Percentiles rank a stretch among this genome's conserved stretches.
Conservation (phyloP, 176 grass and related monocot species). For the Hordeum vulgare region DNA sequence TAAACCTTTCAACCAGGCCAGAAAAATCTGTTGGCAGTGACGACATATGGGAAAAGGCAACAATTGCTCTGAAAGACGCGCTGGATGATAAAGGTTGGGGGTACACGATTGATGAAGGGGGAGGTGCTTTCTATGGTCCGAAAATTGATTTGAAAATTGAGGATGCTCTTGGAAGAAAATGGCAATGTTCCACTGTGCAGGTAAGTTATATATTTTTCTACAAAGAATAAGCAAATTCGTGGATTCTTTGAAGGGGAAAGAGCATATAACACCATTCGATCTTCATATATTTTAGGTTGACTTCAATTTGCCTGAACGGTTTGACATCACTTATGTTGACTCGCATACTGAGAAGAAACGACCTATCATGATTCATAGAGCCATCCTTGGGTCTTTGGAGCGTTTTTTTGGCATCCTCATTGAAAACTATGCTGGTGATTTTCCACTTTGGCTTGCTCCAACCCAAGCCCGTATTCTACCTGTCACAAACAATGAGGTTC, state of each 20-base stretch:
- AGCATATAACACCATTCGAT: background rate
- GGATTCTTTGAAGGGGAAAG: background rate
- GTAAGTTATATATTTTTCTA: slow-evolving; percentile 31
- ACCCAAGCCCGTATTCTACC: slow-evolving; percentile 83
- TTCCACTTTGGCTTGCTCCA: slow-evolving; percentile 95
- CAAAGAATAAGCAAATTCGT: background rate
- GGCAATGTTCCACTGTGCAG: slow-evolving; percentile 96
- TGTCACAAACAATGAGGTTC: slow-evolving; percentile 78
- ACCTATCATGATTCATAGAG: slow-evolving; percentile 97
- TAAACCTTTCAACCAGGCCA: slow-evolving; percentile 90
- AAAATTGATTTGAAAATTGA: slow-evolving; percentile 99
- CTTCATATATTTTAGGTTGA: slow-evolving; percentile 56
- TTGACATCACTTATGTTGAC: slow-evolving; percentile 88
- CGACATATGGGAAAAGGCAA: slow-evolving; percentile 93
- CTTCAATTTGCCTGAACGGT: slow-evolving; percentile 86
- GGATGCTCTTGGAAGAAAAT: slow-evolving; percentile 94
- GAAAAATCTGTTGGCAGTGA: slow-evolving; percentile 87
- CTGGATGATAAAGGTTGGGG: slow-evolving; percentile 87
- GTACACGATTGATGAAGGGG: slow-evolving; percentile 92
- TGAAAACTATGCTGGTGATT: slow-evolving; percentile 94
- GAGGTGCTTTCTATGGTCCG: slow-evolving; percentile 93
- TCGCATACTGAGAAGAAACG: slow-evolving; percentile 72
- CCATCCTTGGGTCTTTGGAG: slow-evolving; percentile 84
- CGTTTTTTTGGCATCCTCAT: slow-evolving; percentile 94
- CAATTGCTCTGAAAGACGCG: slow-evolving; percentile 67